Base-by-base conservation (phyloP, 1,284 basidiomycete genomes). In the Pholiota adiposa region DNA sequence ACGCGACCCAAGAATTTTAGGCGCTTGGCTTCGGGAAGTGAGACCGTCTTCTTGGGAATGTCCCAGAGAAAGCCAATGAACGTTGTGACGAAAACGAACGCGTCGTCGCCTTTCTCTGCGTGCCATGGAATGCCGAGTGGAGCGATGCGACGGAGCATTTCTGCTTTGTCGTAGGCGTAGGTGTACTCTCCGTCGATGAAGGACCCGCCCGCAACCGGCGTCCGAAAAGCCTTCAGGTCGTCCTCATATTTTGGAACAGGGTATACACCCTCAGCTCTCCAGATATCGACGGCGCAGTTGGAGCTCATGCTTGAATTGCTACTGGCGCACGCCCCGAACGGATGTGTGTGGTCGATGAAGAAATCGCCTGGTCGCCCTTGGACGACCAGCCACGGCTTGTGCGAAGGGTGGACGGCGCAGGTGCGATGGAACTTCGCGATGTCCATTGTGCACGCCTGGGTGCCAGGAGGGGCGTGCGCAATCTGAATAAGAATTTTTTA, bases 181-280 rank as follows among this genome's bases (percentile, higher is more conserved):
- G 61, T 46, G 8, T 71, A 68, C 1, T 59, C 29, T 4, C 29
- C 41, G 16, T 60, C 27, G 6, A 27, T 0, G 12, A 55, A 59
- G 4, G 25, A 0, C 38, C 58, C 54, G 8, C 29, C 3, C 1
- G 14, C 1, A 0, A 44, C 25, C 1, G 59, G 38, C 67, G 54
- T 51, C 68, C 73, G 53, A 73, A 74, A 59, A 3, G 34, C 11
- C 1, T 60, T 53, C 0, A 63, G 48, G n/a, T 63, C 59, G n/a
- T 63, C 59, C 8, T 74, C 72, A 66, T 72, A 78, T 59, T 76
- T 75, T 3, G 48, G 27, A 4, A 63, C 44, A 0, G 70, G 69
- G 0, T 43, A 49, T 11, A 73, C 58, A 0, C 56, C 62, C 27
- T 64, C 54, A 0, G n/a, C 50, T 2, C 50, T 25, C 61, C 72